Evolutionary conservation across 2,329 filamentous ascomycete species (phyloP).

Genomic region (Massarina eburnea): DNA sequence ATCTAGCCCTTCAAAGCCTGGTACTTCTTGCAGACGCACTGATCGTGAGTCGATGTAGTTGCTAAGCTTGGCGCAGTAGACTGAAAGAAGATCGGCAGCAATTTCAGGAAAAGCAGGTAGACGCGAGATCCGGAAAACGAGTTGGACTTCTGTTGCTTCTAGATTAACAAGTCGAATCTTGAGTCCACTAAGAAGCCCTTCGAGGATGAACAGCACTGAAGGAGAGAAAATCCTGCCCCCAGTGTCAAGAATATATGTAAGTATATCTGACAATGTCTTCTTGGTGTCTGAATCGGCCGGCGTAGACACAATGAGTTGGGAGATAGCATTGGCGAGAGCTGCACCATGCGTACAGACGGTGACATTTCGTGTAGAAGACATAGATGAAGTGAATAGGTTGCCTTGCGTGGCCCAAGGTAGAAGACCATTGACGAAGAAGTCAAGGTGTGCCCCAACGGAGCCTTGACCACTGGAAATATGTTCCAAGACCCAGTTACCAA

Average conservation of each 20-base stretch:
- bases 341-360: conserved; percentile 46
- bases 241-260: conserved; percentile 41
- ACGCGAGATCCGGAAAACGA: conserved; percentile 40
- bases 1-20: conserved; percentile 20
- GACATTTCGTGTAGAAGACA: conserved; percentile 31
- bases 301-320: conserved; percentile 26
- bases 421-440: conserved; percentile 45
- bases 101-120: conserved; percentile 47
- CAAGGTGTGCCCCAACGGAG: conserved; percentile 22
- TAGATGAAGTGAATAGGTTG: conserved; percentile 44
- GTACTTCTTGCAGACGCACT: conserved; percentile 6
- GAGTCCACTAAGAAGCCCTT: conserved; percentile 45
- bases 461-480: conserved; percentile 18
- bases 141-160: conserved; percentile 26
- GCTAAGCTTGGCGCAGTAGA: conserved; percentile 31
- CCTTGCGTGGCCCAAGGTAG: conserved; percentile 53
- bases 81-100: conserved; percentile 42
- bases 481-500: conserved; percentile 49
- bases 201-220: conserved; percentile 46
- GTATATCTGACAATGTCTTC: conserved; percentile 30
- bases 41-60: conserved; percentile 11
- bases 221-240: conserved; percentile 44
- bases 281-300: conserved; percentile 10
- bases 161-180: conserved; percentile 14
- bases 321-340: conserved; percentile 40